Evolutionary conservation across 2,329 filamentous ascomycete genomes (phyloP), one percentile per base, ranked within the genome.

Genomic region (Trematosphaeria pertusa): DNA sequence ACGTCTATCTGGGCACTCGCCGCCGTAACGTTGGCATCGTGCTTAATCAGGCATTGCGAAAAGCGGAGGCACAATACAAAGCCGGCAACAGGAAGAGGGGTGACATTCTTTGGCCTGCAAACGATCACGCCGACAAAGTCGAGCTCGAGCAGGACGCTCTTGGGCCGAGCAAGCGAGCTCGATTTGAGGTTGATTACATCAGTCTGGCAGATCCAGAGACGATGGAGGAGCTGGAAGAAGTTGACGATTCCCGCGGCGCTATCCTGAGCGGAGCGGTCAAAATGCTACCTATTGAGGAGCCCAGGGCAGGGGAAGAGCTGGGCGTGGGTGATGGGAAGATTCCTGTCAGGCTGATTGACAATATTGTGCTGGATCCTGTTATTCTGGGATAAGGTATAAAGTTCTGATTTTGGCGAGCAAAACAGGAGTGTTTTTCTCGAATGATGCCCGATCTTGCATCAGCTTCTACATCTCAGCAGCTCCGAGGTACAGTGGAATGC

Each of bases 181-280:
- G 78, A 39, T 94, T 91, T 51, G 88, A 96, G 67, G 81, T 97
- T 7, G 93, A 97, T 70, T 99, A 99, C 69, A 83, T 99, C 45
- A 96, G 91, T 12, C 79, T 99, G 19, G 88, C 93, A 0, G 91
- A 97, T 62, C 89, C 91, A 1, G 85, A 90, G 7, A 88, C 87
- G 0, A 83, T 99, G 75, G 82, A 89, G 50, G 93, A 97, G 73
- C 63, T 96, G 1, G 80, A 87, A 0, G 69, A 75, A 10, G 81
- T 97, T 2, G 88, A 96, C 62, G 78, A 81, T 0, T 73, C 75
- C 0, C 84, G 78, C 54, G 93, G 93, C 1, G 92, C 87, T 0
- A 87, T 99, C 26, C 73, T 99, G 46, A 97, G 93, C 67, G 91
- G 90, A 3, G 94, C 94, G 0, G 78, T 99, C 47, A 94, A 89